A percentile compares a stretch with the other conserved stretches of the same genome.
phyloP scores from a whole-genome alignment of 345 rosid genomes.

The Populus nigra region DNA sequence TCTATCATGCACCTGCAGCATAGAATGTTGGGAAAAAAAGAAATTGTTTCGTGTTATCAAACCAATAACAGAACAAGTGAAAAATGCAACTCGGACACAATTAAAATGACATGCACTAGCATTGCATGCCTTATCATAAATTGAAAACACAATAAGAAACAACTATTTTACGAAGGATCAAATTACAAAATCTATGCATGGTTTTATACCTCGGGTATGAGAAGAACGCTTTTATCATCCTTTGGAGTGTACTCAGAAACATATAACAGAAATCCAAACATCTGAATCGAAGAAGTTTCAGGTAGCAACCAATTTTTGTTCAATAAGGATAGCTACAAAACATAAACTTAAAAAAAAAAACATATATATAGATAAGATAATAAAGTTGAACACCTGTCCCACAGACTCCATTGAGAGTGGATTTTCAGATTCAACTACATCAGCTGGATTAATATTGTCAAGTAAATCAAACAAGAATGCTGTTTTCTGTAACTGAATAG shows the following conservation, averaged over 20 bases:
- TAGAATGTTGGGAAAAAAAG: slow-evolving; percentile 5
- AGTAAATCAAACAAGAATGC: slow-evolving; percentile 52
- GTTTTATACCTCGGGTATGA: slow-evolving; percentile 58
- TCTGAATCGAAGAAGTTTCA: slow-evolving; percentile 37
- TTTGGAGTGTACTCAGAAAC: slow-evolving; percentile 47
- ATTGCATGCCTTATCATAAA: background rate
- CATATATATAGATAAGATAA: background rate
- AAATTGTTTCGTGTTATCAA: background rate
- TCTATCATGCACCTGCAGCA: slow-evolving; percentile 81
- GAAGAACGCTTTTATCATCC: slow-evolving; percentile 46
- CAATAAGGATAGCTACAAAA: background rate
- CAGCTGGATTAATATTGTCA: slow-evolving; percentile 36
- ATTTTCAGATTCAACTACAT: slow-evolving; percentile 44
- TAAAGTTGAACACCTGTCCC: slow-evolving; percentile 56
- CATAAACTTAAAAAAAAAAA: background rate
- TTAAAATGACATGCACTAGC: background rate
- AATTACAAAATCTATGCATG: background rate
- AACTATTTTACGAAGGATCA: background rate
- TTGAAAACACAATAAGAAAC: background rate
- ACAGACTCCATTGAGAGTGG: slow-evolving; percentile 80
- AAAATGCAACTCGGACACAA: background rate
- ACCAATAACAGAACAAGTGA: background rate
- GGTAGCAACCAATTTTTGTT: slow-evolving; percentile 14
- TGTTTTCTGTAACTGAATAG: slow-evolving; percentile 55
- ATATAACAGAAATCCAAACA: slow-evolving; percentile 81